A percentile compares a stretch with the other conserved stretches of the same genome.
phyloP scores from a whole-genome alignment of 176 grass and related monocot species.

The Olyra latifolia region DNA sequence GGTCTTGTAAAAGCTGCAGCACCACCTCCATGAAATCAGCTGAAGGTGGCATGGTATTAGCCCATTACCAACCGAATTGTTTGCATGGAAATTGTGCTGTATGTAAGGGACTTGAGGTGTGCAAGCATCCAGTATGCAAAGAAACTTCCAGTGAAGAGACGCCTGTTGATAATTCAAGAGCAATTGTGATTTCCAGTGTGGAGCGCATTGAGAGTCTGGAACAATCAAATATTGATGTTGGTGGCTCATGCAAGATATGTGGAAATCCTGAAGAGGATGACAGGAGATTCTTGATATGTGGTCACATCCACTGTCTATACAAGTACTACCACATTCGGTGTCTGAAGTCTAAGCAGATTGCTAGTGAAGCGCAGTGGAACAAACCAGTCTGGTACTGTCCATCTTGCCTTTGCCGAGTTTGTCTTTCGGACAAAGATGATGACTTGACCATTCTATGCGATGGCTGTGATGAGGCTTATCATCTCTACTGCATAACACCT shows the following conservation, averaged over 20 bases:
- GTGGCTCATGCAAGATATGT: slow-evolving; percentile 74
- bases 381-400: slow-evolving; percentile 80
- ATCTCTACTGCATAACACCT: slow-evolving; percentile 86
- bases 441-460: slow-evolving; percentile 79
- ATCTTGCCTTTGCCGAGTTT: slow-evolving; percentile 81
- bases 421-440: slow-evolving; percentile 73
- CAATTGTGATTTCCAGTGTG: slow-evolving; percentile 27
- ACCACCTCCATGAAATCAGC: background rate
- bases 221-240: slow-evolving; percentile 31
- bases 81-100: slow-evolving; percentile 51
- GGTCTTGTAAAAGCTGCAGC: slow-evolving; percentile 62
- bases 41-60: slow-evolving; percentile 9
- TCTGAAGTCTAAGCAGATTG: slow-evolving; percentile 60
- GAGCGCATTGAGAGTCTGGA: slow-evolving; percentile 25
- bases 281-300: slow-evolving; percentile 74
- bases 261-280: slow-evolving; percentile 63
- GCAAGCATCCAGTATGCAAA: slow-evolving; percentile 22
- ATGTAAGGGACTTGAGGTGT: slow-evolving; percentile 48
- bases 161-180: slow-evolving; percentile 39
- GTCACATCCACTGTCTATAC: slow-evolving; percentile 65
- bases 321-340: slow-evolving; percentile 86
- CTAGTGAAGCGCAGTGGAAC: slow-evolving; percentile 39
- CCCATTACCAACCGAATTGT: slow-evolving; percentile 1
- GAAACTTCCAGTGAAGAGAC: slow-evolving; percentile 4
- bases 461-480: slow-evolving; percentile 79